These are phyloP conservation scores for Westerdykella sp. DNA, from an alignment of 2,329 filamentous ascomycete species.

Conservation along the genomic window DNA sequence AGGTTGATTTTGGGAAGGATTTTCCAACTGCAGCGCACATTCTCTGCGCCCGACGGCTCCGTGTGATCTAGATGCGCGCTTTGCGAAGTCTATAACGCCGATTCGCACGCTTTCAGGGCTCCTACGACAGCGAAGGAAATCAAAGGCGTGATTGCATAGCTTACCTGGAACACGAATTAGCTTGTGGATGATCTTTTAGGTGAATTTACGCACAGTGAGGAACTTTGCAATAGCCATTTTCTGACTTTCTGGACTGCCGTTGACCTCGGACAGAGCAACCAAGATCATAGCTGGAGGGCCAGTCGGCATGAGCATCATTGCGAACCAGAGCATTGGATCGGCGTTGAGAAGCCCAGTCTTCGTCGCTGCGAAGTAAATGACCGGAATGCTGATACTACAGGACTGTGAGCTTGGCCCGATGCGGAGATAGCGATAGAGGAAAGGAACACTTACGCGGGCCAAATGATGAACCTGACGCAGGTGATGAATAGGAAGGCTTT, in stretches of 20 bases:
- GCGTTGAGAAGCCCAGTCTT: constrained; percentile 47
- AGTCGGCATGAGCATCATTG: constrained; percentile 54
- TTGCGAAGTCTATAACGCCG: constrained; percentile 13
- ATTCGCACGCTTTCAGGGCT: constrained; percentile 37
- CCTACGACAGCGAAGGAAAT: constrained; percentile 43
- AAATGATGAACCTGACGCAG: constrained; percentile 53
- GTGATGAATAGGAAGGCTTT: constrained; percentile 48
- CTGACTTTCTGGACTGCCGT: constrained; percentile 38
- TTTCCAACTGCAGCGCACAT: no score
- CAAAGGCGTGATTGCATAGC: constrained; percentile 40
- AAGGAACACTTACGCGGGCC: constrained; percentile 42
- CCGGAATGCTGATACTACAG: constrained; percentile 44
- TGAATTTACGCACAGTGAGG: constrained; percentile 36
- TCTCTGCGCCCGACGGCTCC: no score
- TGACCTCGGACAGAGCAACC: constrained; percentile 47
- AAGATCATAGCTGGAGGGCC: constrained; percentile 52
- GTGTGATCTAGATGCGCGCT: not conserved
- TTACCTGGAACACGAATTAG: constrained; percentile 25
- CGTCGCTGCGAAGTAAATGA: constrained; percentile 51
- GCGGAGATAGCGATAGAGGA: constrained; percentile 3
- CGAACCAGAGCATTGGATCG: constrained; percentile 63
- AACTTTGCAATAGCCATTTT: constrained; percentile 52
- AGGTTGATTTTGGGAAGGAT: no score
- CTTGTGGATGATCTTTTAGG: not conserved
- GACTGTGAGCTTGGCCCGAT: not conserved